A percentile compares a stretch with the other conserved stretches of the same genome.
Evolutionary conservation across 176 grass and related monocot species (phyloP).

Genomic region (Avena insularis): DNA sequence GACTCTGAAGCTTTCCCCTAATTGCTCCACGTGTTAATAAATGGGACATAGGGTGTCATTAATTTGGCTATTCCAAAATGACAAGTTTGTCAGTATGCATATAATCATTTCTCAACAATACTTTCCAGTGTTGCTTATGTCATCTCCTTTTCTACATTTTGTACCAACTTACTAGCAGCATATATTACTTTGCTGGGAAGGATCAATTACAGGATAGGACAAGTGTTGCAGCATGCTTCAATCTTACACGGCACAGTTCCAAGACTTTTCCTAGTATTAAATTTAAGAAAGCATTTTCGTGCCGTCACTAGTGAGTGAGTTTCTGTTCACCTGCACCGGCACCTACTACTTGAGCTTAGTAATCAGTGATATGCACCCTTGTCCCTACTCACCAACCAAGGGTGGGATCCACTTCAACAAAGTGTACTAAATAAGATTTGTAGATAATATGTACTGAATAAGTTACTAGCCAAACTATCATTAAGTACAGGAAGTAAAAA

Average conservation of each 20-base stretch:
- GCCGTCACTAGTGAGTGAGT: neutral
- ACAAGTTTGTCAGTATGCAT: neutral
- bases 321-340: slow-evolving; percentile 19
- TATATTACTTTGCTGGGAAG: neutral
- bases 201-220: neutral
- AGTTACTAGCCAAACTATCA: neutral
- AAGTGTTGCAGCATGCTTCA: slow-evolving; percentile 8
- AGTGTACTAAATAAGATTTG: neutral
- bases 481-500: neutral
- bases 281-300: slow-evolving; percentile 16
- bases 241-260: neutral
- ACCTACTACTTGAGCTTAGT: slow-evolving; percentile 28
- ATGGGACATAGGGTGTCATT: neutral
- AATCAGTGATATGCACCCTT: slow-evolving; percentile 18
- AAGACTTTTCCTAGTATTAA: neutral
- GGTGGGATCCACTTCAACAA: slow-evolving; percentile 21
- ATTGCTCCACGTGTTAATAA: neutral
- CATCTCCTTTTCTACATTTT: neutral
- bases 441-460: neutral
- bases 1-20: neutral
- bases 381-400: slow-evolving; percentile 29
- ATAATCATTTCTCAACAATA: neutral
- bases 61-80: neutral
- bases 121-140: neutral
- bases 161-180: too few species aligned